Conservation (phyloP, 257 asterid genomes). For the Gentiana straminea region DNA sequence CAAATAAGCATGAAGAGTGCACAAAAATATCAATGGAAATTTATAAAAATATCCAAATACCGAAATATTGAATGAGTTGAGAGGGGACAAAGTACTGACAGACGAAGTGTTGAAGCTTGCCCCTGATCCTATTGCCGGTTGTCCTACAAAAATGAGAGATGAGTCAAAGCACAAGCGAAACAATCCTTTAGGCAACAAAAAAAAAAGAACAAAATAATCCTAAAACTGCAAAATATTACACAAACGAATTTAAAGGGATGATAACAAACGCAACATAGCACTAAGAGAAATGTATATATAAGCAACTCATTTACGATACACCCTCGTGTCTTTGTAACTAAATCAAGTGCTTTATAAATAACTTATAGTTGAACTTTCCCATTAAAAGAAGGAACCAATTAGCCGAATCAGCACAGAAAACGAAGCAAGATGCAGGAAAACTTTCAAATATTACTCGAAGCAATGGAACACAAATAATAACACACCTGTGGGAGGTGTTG, state of each 20-base stretch:
- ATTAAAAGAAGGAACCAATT: too few species aligned
- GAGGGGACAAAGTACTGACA: constrained; percentile 37
- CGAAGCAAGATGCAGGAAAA: neutral
- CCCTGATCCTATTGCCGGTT: constrained; percentile 76
- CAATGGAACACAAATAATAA: constrained; percentile 55
- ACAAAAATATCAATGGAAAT: too few species aligned
- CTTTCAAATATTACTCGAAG: constrained; percentile 38
- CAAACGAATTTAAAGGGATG: too few species aligned
- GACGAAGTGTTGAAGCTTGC: constrained; percentile 69
- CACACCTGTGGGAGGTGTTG: constrained; percentile 64
- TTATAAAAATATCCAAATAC: neutral
- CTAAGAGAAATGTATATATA: too few species aligned
- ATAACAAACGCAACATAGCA: too few species aligned
- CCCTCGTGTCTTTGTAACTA: neutral
- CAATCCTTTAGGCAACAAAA: too few species aligned
- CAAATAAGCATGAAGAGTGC: too few species aligned
- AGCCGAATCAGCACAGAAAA: neutral
- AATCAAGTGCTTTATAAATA: neutral
- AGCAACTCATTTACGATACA: too few species aligned
- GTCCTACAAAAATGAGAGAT: constrained; percentile 27
- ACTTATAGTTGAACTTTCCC: too few species aligned
- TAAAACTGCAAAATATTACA: too few species aligned
- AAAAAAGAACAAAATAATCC: too few species aligned
- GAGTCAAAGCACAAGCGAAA: constrained; percentile 7
- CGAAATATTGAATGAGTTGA: neutral